Percentiles rank a stretch among this genome's conserved stretches.
phyloP scores from a whole-genome alignment of 495 filamentous ascomycete genomes.

The Astrothelium macrocarpum region DNA sequence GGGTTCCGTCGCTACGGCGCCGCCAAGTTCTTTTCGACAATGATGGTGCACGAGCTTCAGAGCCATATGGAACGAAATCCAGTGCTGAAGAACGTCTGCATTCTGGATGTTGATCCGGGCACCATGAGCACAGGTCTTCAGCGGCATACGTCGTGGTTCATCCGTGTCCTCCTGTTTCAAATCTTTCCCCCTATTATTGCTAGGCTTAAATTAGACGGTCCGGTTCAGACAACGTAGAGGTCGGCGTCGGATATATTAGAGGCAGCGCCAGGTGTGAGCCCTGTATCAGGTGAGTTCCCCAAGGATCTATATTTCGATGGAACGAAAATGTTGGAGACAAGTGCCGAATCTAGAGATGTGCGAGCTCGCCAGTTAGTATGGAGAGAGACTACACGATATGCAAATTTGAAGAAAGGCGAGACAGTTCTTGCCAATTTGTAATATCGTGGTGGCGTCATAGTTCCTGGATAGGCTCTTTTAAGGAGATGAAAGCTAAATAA shows the following conservation, averaged over 20 bases:
- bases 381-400: not conserved
- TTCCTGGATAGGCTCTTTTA: too few species aligned
- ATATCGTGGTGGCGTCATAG: too few species aligned
- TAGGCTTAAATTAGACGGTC: not conserved
- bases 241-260: not conserved
- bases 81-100: not conserved
- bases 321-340: not conserved
- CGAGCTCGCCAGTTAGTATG: not conserved
- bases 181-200: not conserved
- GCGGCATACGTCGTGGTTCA: not conserved
- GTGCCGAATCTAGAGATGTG: not conserved
- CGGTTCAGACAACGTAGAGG: not conserved
- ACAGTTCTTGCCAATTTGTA: not conserved
- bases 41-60: not conserved
- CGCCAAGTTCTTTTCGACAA: not conserved
- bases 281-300: not conserved
- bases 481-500: too few species aligned
- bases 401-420: not conserved
- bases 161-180: not conserved
- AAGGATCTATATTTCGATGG: not conserved
- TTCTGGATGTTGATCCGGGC: not conserved
- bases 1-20: not conserved
- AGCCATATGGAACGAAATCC: not conserved
- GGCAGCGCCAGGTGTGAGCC: not conserved
- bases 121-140: not conserved